Evolutionary conservation across 495 filamentous ascomycete species (phyloP), one percentile per base, ranked within the genome.

Genomic region (Astrocystis sublimbata): DNA sequence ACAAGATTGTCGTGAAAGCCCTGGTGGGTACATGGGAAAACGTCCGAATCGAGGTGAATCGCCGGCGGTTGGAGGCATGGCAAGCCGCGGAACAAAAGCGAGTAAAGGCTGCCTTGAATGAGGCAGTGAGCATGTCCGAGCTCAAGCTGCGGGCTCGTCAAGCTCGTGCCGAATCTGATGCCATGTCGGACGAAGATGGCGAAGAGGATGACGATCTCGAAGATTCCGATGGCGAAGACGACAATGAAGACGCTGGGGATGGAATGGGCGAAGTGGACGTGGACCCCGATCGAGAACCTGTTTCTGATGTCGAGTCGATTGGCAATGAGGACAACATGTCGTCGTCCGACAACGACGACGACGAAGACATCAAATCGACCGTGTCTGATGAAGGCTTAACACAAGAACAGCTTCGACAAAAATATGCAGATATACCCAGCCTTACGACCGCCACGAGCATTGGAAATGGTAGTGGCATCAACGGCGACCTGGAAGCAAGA

Each of bases 11-110:
- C 17, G 79, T 84, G 52, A 89, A 83, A 71, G 89, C 89, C 60
- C 71, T 96, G 19, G 79, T 83, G 41, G 85, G 84, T 43, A 90
- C 87, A 53, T 97, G 92, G 83, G 88, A 91, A n/a, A 83, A 92
- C 65, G 84, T 93, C 43, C 86, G 77, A 60, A 81, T 79, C 1
- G 88, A 96, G 62, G 85, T 96, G 41, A 90, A 96, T 67, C 83
- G 86, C 51, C 78, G 79, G 36, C 86, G 91, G 4, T 65, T 93
- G 33, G 82, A 85, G 46, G 85, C 86, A 41, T 96, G 91, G 91
- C 89, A 96, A 69, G 90, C 89, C 51, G 88, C 94, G 71, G 88
- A 94, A 70, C 89, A 93, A 69, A 85, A 84, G 21, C 81, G 88
- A 63, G 89, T 92, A 57, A 91, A 92, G 68, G 86, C 91, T 66